These are phyloP conservation scores for Tuber magnatum DNA, from an alignment of 495 filamentous ascomycete species.

Conservation along the genomic window DNA sequence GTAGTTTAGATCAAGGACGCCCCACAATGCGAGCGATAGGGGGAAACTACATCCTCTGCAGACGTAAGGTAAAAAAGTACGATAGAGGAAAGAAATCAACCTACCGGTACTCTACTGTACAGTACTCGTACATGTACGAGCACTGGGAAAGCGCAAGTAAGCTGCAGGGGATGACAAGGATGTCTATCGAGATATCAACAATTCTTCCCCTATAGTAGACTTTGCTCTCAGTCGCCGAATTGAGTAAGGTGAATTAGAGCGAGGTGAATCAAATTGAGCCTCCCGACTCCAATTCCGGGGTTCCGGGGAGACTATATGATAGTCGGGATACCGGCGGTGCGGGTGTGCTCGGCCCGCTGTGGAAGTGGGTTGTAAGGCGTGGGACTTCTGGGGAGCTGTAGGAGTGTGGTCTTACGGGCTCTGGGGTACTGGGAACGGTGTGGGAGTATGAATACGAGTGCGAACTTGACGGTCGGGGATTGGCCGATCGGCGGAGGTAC, in stretches of 20 bases:
- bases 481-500: slow-evolving; percentile 10
- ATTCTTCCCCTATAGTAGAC: not conserved
- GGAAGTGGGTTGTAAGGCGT: slow-evolving; percentile 13
- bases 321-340: slow-evolving; percentile 9
- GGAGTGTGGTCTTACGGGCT: slow-evolving; percentile 19
- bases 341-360: slow-evolving; percentile 27
- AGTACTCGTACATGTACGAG: not conserved
- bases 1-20: not conserved
- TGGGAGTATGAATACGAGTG: slow-evolving; percentile 24
- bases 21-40: not conserved
- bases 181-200: not conserved
- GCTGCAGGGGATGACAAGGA: not conserved
- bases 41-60: not conserved
- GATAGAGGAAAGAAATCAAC: not conserved
- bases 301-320: not conserved
- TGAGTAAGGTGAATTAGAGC: not conserved
- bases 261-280: not conserved
- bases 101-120: no score
- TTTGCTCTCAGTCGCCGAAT: not conserved
- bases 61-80: not conserved
- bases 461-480: slow-evolving; percentile 12
- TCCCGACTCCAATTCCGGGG: not conserved
- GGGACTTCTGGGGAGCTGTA: slow-evolving; percentile 26
- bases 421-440: slow-evolving; percentile 16
- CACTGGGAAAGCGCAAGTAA: not conserved